Conservation (phyloP, 768 basidiomycete genomes). For the Kwoniella sp. region DNA sequence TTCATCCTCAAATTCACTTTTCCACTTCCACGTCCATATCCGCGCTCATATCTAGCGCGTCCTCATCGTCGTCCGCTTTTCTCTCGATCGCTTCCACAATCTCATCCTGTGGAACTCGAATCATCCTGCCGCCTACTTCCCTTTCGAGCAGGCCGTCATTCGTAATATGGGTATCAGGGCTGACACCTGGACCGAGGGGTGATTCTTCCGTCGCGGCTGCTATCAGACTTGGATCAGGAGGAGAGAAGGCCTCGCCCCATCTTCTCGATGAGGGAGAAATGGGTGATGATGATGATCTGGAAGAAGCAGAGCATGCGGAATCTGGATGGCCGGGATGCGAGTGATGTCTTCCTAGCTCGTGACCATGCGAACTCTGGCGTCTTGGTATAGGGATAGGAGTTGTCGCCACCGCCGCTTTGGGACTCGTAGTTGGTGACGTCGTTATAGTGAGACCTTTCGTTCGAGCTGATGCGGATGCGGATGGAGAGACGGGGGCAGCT, state of each 20-base stretch:
- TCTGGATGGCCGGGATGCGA: slow-evolving; percentile 17
- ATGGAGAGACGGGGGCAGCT: slow-evolving; percentile 6
- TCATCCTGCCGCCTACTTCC: slow-evolving; percentile 40
- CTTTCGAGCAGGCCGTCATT: slow-evolving; percentile 46
- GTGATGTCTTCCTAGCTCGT: not conserved
- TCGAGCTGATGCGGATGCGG: slow-evolving; percentile 1
- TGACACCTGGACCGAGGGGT: slow-evolving; percentile 55
- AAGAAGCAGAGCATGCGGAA: slow-evolving; percentile 3
- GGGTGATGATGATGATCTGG: slow-evolving; percentile 14
- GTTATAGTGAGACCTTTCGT: not conserved
- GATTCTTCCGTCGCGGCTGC: slow-evolving; percentile 39
- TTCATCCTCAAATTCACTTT: too few species aligned
- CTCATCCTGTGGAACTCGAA: slow-evolving; percentile 52
- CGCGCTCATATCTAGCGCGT: not conserved
- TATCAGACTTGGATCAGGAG: slow-evolving; percentile 51
- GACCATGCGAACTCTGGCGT: slow-evolving; percentile 9
- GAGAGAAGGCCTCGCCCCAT: slow-evolving; percentile 42
- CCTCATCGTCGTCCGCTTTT: slow-evolving; percentile 15
- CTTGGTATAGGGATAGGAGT: slow-evolving; percentile 18
- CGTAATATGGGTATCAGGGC: slow-evolving; percentile 40
- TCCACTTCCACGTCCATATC: not conserved
- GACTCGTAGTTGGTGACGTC: not conserved
- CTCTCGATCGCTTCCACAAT: slow-evolving; percentile 42
- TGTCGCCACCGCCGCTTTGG: not conserved
- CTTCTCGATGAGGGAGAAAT: not conserved